Evolutionary conservation across 2,329 filamentous ascomycete species (phyloP).

Genomic region (Mariannaea elegans): DNA sequence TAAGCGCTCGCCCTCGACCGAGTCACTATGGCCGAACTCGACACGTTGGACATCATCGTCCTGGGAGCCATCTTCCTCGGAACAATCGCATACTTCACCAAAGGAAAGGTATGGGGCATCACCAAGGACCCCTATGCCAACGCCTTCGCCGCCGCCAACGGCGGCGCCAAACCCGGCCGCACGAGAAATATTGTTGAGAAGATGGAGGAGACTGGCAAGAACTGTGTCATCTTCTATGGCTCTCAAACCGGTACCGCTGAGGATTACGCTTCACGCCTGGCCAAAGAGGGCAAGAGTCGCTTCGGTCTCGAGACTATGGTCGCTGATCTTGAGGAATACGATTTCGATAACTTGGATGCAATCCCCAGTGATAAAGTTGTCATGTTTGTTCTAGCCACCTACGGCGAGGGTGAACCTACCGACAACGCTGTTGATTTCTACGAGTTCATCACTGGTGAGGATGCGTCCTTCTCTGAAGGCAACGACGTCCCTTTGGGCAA

Average conservation of each 20-base stretch:
- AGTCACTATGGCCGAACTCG: slow-evolving; percentile 86
- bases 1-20: slow-evolving; percentile 33
- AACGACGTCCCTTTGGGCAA: slow-evolving; percentile 78
- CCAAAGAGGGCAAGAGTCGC: slow-evolving; percentile 96
- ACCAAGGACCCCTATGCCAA: slow-evolving; percentile 88
- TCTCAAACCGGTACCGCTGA: slow-evolving; percentile 98
- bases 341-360: slow-evolving; percentile 91
- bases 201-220: slow-evolving; percentile 94
- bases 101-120: slow-evolving; percentile 92
- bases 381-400: slow-evolving; percentile 96
- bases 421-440: slow-evolving; percentile 99
- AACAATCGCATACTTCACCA: slow-evolving; percentile 95
- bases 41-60: slow-evolving; percentile 94
- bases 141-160: slow-evolving; percentile 74
- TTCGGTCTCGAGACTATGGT: slow-evolving; percentile 99
- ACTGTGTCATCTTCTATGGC: slow-evolving; percentile 98
- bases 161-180: slow-evolving; percentile 81
- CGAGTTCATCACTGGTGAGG: slow-evolving; percentile 89
- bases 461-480: slow-evolving; percentile 80
- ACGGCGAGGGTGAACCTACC: slow-evolving; percentile 97
- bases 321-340: slow-evolving; percentile 96
- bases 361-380: slow-evolving; percentile 90
- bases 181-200: slow-evolving; percentile 94
- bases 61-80: slow-evolving; percentile 85
- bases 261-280: slow-evolving; percentile 94